Percentiles rank a stretch among this genome's conserved stretches.
Conservation (phyloP, 2,329 filamentous ascomycete genomes). For the Colletotrichum phormii region DNA sequence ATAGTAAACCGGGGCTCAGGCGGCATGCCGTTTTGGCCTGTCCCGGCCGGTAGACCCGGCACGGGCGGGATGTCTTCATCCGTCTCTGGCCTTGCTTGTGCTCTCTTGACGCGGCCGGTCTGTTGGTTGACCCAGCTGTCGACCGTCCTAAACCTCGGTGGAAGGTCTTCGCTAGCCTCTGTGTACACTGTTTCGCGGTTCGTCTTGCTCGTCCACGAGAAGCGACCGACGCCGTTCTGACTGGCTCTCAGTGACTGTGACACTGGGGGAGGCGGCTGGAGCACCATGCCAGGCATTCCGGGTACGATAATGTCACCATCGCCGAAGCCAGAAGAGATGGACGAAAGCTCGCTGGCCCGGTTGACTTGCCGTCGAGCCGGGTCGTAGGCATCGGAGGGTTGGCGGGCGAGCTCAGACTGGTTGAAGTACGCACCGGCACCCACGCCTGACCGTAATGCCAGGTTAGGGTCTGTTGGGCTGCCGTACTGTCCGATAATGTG, state of each 20-base stretch:
- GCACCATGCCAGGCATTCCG: conserved; percentile 19
- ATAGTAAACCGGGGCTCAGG: conserved; percentile 60
- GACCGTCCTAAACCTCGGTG: conserved; percentile 68
- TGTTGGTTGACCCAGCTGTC: conserved; percentile 76
- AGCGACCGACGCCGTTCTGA: conserved; percentile 41
- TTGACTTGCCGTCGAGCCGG: conserved; percentile 49
- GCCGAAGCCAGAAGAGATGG: conserved; percentile 73
- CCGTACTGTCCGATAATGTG: conserved; percentile 27
- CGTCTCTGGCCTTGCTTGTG: conserved; percentile 52
- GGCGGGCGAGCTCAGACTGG: conserved; percentile 51
- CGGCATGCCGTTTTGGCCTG: conserved; percentile 50
- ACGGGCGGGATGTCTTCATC: conserved; percentile 52
- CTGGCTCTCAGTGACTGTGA: conserved; percentile 24
- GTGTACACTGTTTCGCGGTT: conserved; percentile 65
- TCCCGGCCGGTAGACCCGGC: conserved; percentile 48
- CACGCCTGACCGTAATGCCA: conserved; percentile 49
- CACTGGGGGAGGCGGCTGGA: conserved; percentile 34
- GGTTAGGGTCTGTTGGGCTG: conserved; percentile 39
- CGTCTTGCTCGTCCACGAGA: conserved; percentile 51
- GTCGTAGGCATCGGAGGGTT: conserved; percentile 50
- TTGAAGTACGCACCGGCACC: conserved; percentile 52
- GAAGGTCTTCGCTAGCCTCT: conserved; percentile 63
- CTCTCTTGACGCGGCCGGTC: conserved; percentile 63
- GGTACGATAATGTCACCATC: conserved; percentile 69
- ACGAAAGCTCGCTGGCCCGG: conserved; percentile 65